Percentiles rank a stretch among this genome's conserved stretches.
Conservation (phyloP, 352 stramenopile genomes). For the Blastocystis hominis region DNA sequence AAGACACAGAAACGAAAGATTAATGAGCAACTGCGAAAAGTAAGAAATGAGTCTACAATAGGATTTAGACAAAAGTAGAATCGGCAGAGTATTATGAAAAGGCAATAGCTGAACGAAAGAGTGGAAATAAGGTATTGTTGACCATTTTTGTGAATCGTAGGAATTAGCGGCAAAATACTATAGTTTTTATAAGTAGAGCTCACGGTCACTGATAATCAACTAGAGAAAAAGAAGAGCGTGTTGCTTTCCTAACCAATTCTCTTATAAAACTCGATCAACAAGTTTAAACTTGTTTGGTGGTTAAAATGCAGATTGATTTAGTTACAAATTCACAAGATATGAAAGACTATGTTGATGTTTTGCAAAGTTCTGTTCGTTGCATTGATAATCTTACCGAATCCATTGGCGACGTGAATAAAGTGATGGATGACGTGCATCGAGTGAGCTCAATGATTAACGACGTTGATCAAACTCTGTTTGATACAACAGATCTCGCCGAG, state of each 20-base stretch:
- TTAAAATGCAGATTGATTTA: not conserved
- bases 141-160: not conserved
- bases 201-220: not conserved
- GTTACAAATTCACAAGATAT: not conserved
- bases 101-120: not conserved
- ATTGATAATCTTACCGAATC: not conserved
- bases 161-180: not conserved
- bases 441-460: not conserved
- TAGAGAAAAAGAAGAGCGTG: not conserved
- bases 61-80: not conserved
- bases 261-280: constrained; percentile 19
- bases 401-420: not conserved
- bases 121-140: not conserved
- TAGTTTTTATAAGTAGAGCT: not conserved
- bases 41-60: not conserved
- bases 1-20: constrained; percentile 22
- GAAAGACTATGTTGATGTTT: not conserved
- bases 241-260: not conserved
- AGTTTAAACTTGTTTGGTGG: not conserved
- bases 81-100: not conserved
- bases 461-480: not conserved
- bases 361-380: not conserved
- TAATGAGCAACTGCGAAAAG: constrained; percentile 7
- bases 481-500: not conserved
- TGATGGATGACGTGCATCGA: not conserved